Base-by-base conservation (phyloP, 139 green algal species). In the Chlamydomonas sphaeroides region DNA sequence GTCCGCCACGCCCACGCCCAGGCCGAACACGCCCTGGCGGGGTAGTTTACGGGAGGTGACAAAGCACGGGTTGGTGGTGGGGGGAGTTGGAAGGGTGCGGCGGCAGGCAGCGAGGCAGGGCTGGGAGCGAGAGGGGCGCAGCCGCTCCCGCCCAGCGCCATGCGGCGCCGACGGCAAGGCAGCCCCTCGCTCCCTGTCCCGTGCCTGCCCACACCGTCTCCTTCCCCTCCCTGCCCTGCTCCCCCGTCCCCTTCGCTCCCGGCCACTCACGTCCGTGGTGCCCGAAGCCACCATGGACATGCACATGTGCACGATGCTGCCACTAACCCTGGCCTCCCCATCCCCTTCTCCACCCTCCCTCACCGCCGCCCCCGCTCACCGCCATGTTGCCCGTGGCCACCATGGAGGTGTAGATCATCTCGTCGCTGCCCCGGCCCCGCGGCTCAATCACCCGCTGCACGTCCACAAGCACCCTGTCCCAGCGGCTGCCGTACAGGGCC, bases 391-490 rank as follows among this genome's bases (percentile, higher is more conserved):
- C 87, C 0, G 84, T 82, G 4, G 87, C 87, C 65, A 88, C 83
- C 87, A 90, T 90, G 66, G 83, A 66, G 14, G 83, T 88, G 83
- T 88, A 90, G 30, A 80, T 5, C 79, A 84, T 72, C 65, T 49
- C n/a, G 56, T 84, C 84, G 42, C 76, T 66, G 48, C 59, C 59
- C 4, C 53, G 63, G 2, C 18, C 45, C n/a, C 39, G n/a, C 30
- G 39, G 38, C 57, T 70, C 41, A 0, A 67, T 57, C 8, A 59
- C 57, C 23, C 83, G 78, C 30, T 83, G 65, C 7, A 83, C 66
- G 35, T 90, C 87, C 49, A 90, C 73, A 10, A 90, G 79, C 66
- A 90, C 49, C 56, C 87, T 85, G 67, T 90, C 87, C 87, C 87
- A 90, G 35, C 75, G 49, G 61, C 80, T 49, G 21, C 68, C 42